Conservation (phyloP, 176 grass and related monocot genomes). For the Raddia guianensis region DNA sequence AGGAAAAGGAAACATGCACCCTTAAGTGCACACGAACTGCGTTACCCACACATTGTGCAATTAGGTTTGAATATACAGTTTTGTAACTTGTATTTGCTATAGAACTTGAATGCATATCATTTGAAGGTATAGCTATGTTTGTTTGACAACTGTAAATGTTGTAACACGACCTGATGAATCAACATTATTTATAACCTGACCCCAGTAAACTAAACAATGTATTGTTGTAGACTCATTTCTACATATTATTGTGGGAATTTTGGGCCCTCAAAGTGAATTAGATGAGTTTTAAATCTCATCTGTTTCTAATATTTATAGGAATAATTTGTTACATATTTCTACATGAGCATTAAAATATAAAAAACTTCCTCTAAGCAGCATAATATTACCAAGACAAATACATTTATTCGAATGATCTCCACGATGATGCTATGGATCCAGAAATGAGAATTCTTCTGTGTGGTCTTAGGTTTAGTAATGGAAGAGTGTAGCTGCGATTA, state of each 20-base stretch:
- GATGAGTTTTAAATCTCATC: neutral
- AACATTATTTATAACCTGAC: neutral
- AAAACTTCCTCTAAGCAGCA: neutral
- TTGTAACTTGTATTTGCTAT: too few relatives aligned
- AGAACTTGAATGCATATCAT: too few relatives aligned
- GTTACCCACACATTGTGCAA: neutral
- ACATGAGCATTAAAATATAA: neutral
- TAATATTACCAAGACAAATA: neutral
- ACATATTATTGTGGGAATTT: neutral
- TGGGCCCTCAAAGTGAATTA: neutral
- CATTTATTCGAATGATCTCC: neutral
- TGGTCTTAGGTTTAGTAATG: neutral
- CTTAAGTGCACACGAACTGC: neutral
- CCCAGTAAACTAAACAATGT: neutral
- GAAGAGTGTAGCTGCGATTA: neutral
- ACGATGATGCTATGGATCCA: neutral
- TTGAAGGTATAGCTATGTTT: too few relatives aligned
- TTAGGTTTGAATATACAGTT: too few relatives aligned
- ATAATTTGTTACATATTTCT: constrained; percentile 1
- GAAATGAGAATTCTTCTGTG: neutral
- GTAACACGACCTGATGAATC: too few relatives aligned
- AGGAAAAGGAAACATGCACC: neutral
- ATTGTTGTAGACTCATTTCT: neutral
- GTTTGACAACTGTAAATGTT: too few relatives aligned
- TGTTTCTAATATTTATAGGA: neutral